These are phyloP conservation scores for Penicillium paneum DNA, from an alignment of 2,329 filamentous ascomycete genomes.

Conservation along the genomic window DNA sequence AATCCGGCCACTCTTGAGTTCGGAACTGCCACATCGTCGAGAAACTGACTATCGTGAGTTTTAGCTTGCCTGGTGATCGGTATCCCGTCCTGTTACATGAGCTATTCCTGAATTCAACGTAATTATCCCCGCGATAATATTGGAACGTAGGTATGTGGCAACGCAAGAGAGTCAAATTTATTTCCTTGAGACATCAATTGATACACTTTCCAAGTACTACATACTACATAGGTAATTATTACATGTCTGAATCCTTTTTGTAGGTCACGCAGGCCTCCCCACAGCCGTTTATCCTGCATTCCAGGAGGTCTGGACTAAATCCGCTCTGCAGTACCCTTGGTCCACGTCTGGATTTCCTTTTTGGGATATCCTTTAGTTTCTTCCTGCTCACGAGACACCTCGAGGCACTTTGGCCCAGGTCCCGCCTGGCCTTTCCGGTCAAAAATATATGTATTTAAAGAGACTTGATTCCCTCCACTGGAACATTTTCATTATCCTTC, in stretches of 20 bases:
- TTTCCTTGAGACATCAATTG: background rate
- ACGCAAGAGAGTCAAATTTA: background rate
- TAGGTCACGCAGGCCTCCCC: background rate
- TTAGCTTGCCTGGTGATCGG: slow-evolving; percentile 1
- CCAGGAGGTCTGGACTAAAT: slow-evolving; percentile 1
- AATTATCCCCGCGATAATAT: background rate
- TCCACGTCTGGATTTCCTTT: slow-evolving; percentile 7
- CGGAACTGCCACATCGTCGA: background rate
- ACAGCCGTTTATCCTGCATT: slow-evolving; percentile 4
- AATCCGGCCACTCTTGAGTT: slow-evolving; percentile 6
- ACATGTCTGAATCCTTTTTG: background rate
- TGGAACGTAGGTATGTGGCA: background rate
- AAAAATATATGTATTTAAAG: slow-evolving; percentile 3
- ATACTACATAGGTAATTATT: background rate
- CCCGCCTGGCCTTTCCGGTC: background rate
- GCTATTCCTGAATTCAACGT: background rate
- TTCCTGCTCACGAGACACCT: slow-evolving; percentile 9
- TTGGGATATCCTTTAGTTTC: background rate
- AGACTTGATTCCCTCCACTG: background rate
- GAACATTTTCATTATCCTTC: background rate
- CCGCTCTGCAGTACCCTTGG: background rate
- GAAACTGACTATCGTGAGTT: background rate
- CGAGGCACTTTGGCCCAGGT: background rate
- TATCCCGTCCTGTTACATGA: background rate
- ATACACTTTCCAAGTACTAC: background rate